These are phyloP conservation scores for Mortierella alpina DNA, from an alignment of 192 early-diverging fungal species.

Conservation along the genomic window DNA sequence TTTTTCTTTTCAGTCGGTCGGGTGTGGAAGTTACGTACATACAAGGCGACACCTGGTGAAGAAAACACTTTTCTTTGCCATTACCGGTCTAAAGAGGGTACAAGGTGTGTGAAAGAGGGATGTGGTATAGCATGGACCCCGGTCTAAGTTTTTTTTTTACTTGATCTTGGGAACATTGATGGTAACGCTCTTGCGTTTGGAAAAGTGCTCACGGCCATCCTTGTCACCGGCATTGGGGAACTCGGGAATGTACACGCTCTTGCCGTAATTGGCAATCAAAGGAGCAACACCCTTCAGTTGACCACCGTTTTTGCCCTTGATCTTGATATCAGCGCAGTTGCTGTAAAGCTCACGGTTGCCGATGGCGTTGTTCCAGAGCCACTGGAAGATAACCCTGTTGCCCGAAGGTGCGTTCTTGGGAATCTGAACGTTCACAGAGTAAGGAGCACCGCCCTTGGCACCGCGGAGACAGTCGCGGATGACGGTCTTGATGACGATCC, in stretches of 20 bases:
- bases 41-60: background rate
- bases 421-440: conserved; percentile 33
- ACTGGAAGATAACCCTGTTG: conserved; percentile 42
- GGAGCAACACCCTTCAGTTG: conserved; percentile 47
- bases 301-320: conserved; percentile 58
- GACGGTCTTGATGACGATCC: conserved; percentile 70
- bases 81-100: background rate
- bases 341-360: conserved; percentile 81
- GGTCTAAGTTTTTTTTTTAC: background rate
- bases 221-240: conserved; percentile 50
- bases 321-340: conserved; percentile 74
- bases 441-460: conserved; percentile 21
- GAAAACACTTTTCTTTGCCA: background rate
- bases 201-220: conserved; percentile 3
- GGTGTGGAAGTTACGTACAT: background rate
- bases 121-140: background rate
- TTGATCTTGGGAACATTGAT: conserved; percentile 16
- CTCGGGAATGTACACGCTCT: conserved; percentile 45
- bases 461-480: conserved; percentile 59
- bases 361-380: conserved; percentile 79
- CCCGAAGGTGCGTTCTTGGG: conserved; percentile 27
- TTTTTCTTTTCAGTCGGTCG: background rate
- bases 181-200: conserved; percentile 15
- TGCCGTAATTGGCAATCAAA: conserved; percentile 53
- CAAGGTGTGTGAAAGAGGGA: background rate